Conservation (phyloP, 1,139 yeast species). For the Debaryomyces coudertii region DNA sequence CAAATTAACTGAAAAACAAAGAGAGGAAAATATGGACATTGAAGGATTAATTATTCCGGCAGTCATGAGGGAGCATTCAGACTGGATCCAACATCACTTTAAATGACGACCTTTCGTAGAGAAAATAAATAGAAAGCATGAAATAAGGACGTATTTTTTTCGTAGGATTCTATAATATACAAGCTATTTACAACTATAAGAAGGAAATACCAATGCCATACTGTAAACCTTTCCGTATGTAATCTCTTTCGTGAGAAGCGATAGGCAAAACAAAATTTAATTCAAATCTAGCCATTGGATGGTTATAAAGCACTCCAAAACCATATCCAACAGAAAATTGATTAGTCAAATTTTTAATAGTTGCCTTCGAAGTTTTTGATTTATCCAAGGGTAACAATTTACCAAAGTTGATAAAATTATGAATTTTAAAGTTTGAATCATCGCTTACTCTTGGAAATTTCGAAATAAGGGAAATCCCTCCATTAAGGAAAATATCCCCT, state of each 20-base stretch:
- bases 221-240: slow-evolving; percentile 81
- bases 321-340: slow-evolving; percentile 64
- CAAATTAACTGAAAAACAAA: slow-evolving; percentile 47
- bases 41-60: slow-evolving; percentile 79
- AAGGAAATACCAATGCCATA: slow-evolving; percentile 91
- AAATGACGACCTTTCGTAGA: not conserved
- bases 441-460: slow-evolving; percentile 60
- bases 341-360: slow-evolving; percentile 28
- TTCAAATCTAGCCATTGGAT: slow-evolving; percentile 90
- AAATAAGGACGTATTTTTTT: not conserved
- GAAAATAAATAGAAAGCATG: not conserved
- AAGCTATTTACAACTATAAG: slow-evolving; percentile 42
- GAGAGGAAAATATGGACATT: slow-evolving; percentile 53
- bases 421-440: slow-evolving; percentile 69
- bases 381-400: slow-evolving; percentile 54
- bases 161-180: slow-evolving; percentile 8
- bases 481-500: slow-evolving; percentile 74
- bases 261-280: slow-evolving; percentile 84
- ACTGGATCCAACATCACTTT: slow-evolving; percentile 51
- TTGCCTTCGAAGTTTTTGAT: slow-evolving; percentile 20
- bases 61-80: slow-evolving; percentile 62
- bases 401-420: slow-evolving; percentile 76
- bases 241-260: slow-evolving; percentile 64
- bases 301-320: slow-evolving; percentile 76
- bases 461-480: slow-evolving; percentile 70